Evolutionary conservation across 129 eudicot genomes (phyloP), one percentile per base, ranked within the genome.

Genomic region (Artemisia annua): DNA sequence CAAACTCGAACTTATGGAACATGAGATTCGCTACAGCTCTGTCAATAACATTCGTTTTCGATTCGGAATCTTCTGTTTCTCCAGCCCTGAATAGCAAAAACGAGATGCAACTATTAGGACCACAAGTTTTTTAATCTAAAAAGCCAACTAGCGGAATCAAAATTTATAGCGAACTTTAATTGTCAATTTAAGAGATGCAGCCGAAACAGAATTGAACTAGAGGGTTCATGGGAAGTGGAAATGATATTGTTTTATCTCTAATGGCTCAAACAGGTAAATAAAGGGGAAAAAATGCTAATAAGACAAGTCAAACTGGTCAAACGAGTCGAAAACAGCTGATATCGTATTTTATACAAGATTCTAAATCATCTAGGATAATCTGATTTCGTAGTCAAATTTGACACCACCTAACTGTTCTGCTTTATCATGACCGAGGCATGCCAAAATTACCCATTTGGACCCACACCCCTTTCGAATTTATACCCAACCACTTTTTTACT

Each of bases 21-120:
- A 87, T 80, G 30, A 87, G 85, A 78, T 49, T 79, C 48, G 93
- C 93, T 28, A 87, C 75, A 7, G 93, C 85, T 77, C 93, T 77
- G 63, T 87, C 93, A 8, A 87, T 85, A 24, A 79, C 81, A 7
- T 87, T 87, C 28, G 93, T 87, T 50, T 80, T 73, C 53, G 85
- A 71, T 72, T 87, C 93, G 3, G 70, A 55, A 46, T 30, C 73
- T 60, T 67, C 80, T 5, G 77, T 62, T 35, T 75, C 73, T 63
- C 19, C 74, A 18, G 56, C 44, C 84, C 93, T 87, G 76, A 55
- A 69, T 44, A 17, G 20, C 70, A 77, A 69, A 59, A 78, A 64
- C 44, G 53, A 26, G 35, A 78, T 19, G 22, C 19, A 62, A 50
- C 11, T 30, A 28, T 70, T 17, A 77, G 75, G 65, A 60, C 52